Conservation (phyloP, 257 asterid species). For the Nicotiana tomentosiformis region DNA sequence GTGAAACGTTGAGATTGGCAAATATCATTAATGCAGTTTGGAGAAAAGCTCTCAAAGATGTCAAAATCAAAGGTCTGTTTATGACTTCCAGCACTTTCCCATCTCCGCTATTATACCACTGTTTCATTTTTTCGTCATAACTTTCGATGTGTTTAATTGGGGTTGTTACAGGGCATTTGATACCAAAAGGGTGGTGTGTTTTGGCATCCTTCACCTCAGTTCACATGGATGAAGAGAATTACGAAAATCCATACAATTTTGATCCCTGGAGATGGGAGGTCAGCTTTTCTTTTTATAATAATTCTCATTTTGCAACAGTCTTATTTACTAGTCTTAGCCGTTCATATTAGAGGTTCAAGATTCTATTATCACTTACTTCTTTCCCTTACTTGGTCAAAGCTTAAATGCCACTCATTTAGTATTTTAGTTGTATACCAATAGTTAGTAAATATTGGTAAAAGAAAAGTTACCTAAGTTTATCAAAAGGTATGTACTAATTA, state of each 20-base stretch:
- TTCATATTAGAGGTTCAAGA: not conserved
- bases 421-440: no score
- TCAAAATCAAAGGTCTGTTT: conserved; percentile 65
- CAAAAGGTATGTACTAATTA: no score
- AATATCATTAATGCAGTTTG: conserved; percentile 93
- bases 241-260: conserved; percentile 69
- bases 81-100: not conserved
- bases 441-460: no score
- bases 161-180: conserved; percentile 56
- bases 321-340: not conserved
- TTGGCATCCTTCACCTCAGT: conserved; percentile 78
- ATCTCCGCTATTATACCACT: not conserved
- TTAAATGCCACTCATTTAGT: no score
- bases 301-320: not conserved
- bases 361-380: not conserved
- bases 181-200: conserved; percentile 94
- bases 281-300: not conserved
- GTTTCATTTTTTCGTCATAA: not conserved
- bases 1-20: conserved; percentile 79
- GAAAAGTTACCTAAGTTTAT: no score
- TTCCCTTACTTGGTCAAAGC: not conserved
- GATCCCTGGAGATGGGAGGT: conserved; percentile 99
- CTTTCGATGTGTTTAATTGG: not conserved
- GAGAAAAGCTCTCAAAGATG: conserved; percentile 93
- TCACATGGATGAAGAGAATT: conserved; percentile 78